These are phyloP conservation scores for Helianthus annuus DNA, from an alignment of 129 eudicot species.

Conservation along the genomic window HanXRQr2.0-SUNRISE NC_035446.2:159562211-159562710, in stretches of 20 bases:
- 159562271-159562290: slow-evolving; percentile 89
- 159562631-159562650: slow-evolving; percentile 33
- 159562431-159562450: slow-evolving; percentile 78
- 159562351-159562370: slow-evolving; percentile 59
- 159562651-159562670: slow-evolving; percentile 15
- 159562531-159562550: slow-evolving; percentile 37
- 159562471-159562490: slow-evolving; percentile 38
- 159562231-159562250: slow-evolving; percentile 71
- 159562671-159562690: background rate
- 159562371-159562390: slow-evolving; percentile 68
- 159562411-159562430: slow-evolving; percentile 81
- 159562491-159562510: background rate
- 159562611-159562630: slow-evolving; percentile 19
- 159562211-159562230: background rate
- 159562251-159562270: slow-evolving; percentile 62
- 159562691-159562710: background rate
- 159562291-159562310: slow-evolving; percentile 76
- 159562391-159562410: slow-evolving; percentile 65
- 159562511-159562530: slow-evolving; percentile 20
- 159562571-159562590: slow-evolving; percentile 10
- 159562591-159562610: slow-evolving; percentile 35
- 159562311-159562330: slow-evolving; percentile 95
- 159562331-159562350: slow-evolving; percentile 81
- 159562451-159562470: background rate
- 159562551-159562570: slow-evolving; percentile 24